Conservation (phyloP, 805 yeast genomes). For the Metschnikowia cubensis region DNA sequence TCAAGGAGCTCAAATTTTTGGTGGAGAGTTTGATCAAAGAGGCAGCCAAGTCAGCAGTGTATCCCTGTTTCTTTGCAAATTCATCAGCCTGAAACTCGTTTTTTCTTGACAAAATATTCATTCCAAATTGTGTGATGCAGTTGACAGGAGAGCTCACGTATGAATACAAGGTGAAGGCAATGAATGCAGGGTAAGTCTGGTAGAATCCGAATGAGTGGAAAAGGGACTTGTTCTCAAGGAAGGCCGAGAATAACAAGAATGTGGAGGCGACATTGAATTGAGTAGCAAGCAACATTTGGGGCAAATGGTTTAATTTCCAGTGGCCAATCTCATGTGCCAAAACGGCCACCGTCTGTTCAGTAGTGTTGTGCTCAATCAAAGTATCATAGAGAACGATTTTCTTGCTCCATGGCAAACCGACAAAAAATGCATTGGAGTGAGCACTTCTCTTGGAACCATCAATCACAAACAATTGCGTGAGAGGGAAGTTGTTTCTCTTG, state of each 20-base stretch:
- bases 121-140: conserved; percentile 58
- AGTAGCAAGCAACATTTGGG: conserved; percentile 63
- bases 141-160: conserved; percentile 79
- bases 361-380: conserved; percentile 71
- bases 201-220: conserved; percentile 76
- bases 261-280: conserved; percentile 62
- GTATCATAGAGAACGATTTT: conserved; percentile 94
- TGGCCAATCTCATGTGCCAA: conserved; percentile 99
- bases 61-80: conserved; percentile 74
- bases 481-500: conserved; percentile 71
- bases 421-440: conserved; percentile 94
- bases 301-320: conserved; percentile 87
- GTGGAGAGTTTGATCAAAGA: conserved; percentile 74
- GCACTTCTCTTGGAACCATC: conserved; percentile 97
- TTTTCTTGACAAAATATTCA: conserved; percentile 72
- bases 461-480: conserved; percentile 77
- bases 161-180: conserved; percentile 77
- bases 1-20: conserved; percentile 80
- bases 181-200: conserved; percentile 60
- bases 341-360: conserved; percentile 84
- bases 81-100: conserved; percentile 93
- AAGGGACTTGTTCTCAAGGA: conserved; percentile 74
- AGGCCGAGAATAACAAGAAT: conserved; percentile 73
- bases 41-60: conserved; percentile 59
- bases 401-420: conserved; percentile 95